These are phyloP conservation scores for Chalciporus sphaerocephalus DNA, from an alignment of 768 basidiomycete species.

Conservation along the genomic window DNA sequence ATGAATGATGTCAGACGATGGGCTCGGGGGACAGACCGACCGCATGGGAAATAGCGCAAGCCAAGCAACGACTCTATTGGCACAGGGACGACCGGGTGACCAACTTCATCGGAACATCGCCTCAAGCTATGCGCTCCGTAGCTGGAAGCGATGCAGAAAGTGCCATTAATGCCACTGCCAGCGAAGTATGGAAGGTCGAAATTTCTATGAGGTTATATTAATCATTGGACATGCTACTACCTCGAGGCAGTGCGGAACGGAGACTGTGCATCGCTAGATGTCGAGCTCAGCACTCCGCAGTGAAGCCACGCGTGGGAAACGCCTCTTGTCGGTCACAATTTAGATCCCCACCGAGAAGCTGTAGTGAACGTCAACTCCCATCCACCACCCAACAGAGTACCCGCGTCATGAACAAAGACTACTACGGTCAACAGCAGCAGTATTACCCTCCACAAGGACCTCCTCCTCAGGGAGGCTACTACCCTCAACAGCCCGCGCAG, in stretches of 20 bases:
- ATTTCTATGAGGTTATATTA: background rate
- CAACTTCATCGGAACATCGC: background rate
- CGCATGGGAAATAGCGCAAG: background rate
- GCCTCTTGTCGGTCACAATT: slow-evolving; percentile 15
- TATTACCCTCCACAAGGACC: slow-evolving; percentile 55
- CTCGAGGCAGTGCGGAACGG: background rate
- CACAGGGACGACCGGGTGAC: no score
- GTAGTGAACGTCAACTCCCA: slow-evolving; percentile 11
- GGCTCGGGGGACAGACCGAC: background rate
- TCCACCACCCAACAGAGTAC: slow-evolving; percentile 12
- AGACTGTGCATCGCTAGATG: background rate
- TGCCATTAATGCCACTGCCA: no score
- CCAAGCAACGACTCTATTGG: background rate
- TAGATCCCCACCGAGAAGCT: slow-evolving; percentile 14
- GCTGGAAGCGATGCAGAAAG: no score
- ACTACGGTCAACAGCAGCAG: slow-evolving; percentile 54
- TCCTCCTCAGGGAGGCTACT: slow-evolving; percentile 68
- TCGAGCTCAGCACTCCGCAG: background rate
- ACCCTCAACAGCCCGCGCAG: slow-evolving; percentile 70
- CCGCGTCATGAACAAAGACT: slow-evolving; percentile 64
- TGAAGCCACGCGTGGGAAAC: background rate
- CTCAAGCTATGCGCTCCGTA: no score
- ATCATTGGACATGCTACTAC: slow-evolving; percentile 1
- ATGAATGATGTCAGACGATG: background rate
- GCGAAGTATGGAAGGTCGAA: no score